These are phyloP conservation scores for Calendula officinalis DNA, from an alignment of 129 eudicot genomes.

Conservation along the genomic window DNA sequence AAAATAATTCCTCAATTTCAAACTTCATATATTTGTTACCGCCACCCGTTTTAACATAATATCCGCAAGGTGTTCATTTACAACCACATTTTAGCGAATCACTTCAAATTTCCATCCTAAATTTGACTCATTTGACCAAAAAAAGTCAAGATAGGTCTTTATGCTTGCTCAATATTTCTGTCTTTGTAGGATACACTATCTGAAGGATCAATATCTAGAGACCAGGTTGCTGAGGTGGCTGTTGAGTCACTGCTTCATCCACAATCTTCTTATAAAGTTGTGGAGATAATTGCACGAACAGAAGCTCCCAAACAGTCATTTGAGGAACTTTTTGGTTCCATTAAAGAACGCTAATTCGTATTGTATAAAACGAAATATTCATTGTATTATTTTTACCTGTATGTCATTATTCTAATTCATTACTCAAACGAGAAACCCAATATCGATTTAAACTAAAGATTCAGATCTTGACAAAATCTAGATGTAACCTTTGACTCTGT, in stretches of 20 bases:
- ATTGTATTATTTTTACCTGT: not conserved
- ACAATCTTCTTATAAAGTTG: conserved; percentile 71
- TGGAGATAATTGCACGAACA: conserved; percentile 76
- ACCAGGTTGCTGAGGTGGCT: conserved; percentile 89
- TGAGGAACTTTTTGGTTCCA: conserved; percentile 69
- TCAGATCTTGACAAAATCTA: not conserved
- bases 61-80: not conserved
- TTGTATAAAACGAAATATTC: not conserved
- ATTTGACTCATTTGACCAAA: conserved; percentile 4
- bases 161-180: not conserved
- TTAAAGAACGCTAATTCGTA: conserved; percentile 53
- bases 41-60: not conserved
- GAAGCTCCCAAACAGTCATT: conserved; percentile 78
- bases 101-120: not conserved
- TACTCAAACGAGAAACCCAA: not conserved
- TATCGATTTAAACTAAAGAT: not conserved
- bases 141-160: not conserved
- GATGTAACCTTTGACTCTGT: not conserved
- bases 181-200: conserved; percentile 59
- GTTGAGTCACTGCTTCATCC: conserved; percentile 71
- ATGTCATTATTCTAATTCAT: not conserved
- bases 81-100: not conserved
- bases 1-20: too few species aligned
- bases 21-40: too few species aligned
- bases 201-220: conserved; percentile 81